Evolutionary conservation across 2,329 filamentous ascomycete species (phyloP).

Genomic region (Diplodia corticola): DNA sequence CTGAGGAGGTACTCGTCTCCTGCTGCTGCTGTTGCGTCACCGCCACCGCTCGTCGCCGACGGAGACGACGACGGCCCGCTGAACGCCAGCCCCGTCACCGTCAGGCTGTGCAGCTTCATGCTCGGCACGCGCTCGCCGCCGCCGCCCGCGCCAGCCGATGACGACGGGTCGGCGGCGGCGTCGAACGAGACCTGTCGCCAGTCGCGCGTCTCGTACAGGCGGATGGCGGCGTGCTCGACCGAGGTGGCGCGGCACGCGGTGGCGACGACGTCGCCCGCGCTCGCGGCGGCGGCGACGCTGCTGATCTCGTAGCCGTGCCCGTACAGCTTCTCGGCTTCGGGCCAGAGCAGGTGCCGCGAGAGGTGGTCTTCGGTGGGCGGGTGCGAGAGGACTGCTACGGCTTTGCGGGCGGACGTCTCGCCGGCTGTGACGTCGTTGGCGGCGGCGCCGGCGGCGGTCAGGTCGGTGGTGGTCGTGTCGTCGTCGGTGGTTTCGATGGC

Average conservation of each 20-base stretch:
- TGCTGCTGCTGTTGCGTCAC: too few species aligned
- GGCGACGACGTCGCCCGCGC: slow-evolving; percentile 74
- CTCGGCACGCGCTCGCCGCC: not conserved
- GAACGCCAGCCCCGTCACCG: slow-evolving; percentile 80
- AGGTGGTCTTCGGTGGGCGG: slow-evolving; percentile 90
- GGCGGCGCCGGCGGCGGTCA: slow-evolving; percentile 48
- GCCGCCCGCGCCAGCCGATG: too few species aligned
- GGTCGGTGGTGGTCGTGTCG: not conserved
- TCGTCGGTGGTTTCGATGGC: slow-evolving; percentile 61
- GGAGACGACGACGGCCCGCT: slow-evolving; percentile 44
- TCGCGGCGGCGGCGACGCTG: slow-evolving; percentile 70
- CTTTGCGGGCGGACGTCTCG: slow-evolving; percentile 39
- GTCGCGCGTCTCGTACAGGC: slow-evolving; percentile 79
- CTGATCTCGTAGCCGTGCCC: slow-evolving; percentile 98
- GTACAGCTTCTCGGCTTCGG: slow-evolving; percentile 94
- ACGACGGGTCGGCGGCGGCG: slow-evolving; percentile 42
- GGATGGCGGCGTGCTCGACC: slow-evolving; percentile 89
- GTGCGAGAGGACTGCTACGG: slow-evolving; percentile 65
- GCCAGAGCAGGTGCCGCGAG: slow-evolving; percentile 89
- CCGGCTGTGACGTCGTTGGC: slow-evolving; percentile 44
- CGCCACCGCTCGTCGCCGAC: slow-evolving; percentile 47
- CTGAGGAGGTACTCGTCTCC: slow-evolving; percentile 65
- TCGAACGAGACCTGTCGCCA: slow-evolving; percentile 87
- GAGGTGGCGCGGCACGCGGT: slow-evolving; percentile 93
- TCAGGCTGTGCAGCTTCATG: slow-evolving; percentile 66